Evolutionary conservation across 1,139 yeast genomes (phyloP).

Genomic region (Kodamaea fungicola): DNA sequence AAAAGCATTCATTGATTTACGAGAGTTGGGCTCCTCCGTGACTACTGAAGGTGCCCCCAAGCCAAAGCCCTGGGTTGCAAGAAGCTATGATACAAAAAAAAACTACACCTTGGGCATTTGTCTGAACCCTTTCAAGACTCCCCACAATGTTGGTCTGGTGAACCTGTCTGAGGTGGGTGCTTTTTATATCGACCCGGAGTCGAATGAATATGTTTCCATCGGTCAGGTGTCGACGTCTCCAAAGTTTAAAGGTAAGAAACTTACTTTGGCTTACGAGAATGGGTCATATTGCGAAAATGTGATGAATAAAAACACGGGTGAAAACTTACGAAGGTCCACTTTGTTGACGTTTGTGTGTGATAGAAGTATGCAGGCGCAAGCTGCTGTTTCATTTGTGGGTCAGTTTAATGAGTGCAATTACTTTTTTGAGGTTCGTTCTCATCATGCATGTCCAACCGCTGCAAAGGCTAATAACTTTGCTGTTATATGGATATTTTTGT

Average conservation of each 20-base stretch:
- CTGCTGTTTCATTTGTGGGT: conserved; percentile 69
- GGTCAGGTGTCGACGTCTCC: conserved; percentile 65
- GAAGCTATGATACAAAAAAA: conserved; percentile 66
- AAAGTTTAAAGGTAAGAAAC: conserved; percentile 64
- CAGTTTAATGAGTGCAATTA: conserved; percentile 74
- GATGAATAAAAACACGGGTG: conserved; percentile 32
- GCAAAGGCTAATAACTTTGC: conserved; percentile 55
- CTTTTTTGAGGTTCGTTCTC: conserved; percentile 80
- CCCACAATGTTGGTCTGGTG: conserved; percentile 30
- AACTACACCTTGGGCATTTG: conserved; percentile 84
- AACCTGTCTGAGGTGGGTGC: conserved; percentile 63
- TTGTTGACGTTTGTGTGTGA: conserved; percentile 77
- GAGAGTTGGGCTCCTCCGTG: conserved; percentile 42
- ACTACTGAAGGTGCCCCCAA: conserved; percentile 34
- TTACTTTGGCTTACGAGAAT: conserved; percentile 64
- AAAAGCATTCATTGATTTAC: conserved; percentile 53
- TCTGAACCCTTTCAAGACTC: conserved; percentile 53
- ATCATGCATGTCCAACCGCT: conserved; percentile 85
- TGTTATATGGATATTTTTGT: conserved; percentile 56
- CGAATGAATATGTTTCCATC: conserved; percentile 54
- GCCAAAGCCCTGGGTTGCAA: conserved; percentile 59
- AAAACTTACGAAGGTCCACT: conserved; percentile 55
- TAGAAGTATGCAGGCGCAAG: conserved; percentile 64
- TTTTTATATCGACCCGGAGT: conserved; percentile 53
- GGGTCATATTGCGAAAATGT: conserved; percentile 64